These are phyloP conservation scores for Cardamine chenopodiifolia DNA, from an alignment of 345 rosid genomes.

Conservation along the genomic window DNA sequence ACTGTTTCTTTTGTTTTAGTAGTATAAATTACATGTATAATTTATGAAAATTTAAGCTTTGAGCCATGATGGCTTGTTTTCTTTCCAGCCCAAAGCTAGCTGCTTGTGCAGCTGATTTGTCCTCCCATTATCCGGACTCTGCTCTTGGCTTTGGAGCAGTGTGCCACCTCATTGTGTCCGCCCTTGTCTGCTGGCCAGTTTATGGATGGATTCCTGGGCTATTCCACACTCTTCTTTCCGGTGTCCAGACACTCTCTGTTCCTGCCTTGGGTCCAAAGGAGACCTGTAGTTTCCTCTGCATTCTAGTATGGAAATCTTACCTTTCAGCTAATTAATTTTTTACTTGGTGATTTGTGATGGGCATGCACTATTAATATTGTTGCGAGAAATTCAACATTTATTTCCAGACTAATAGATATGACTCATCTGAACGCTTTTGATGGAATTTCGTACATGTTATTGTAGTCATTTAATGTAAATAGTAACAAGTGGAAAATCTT, in stretches of 20 bases:
- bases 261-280: slow-evolving; percentile 94
- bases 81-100: slow-evolving; percentile 91
- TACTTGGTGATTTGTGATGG: slow-evolving; percentile 24
- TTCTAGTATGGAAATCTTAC: slow-evolving; percentile 66
- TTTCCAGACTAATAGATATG: slow-evolving; percentile 13
- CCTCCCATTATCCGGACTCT: slow-evolving; percentile 83
- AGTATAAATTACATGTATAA: slow-evolving; percentile 16
- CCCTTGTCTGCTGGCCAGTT: slow-evolving; percentile 93
- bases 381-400: slow-evolving; percentile 1
- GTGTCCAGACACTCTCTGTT: slow-evolving; percentile 70
- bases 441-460: slow-evolving; percentile 21
- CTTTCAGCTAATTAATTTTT: slow-evolving; percentile 23
- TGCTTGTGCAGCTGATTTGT: slow-evolving; percentile 91
- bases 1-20: slow-evolving; percentile 24
- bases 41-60: slow-evolving; percentile 26
- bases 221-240: slow-evolving; percentile 76
- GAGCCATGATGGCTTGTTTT: slow-evolving; percentile 34
- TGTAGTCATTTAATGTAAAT: slow-evolving; percentile 16
- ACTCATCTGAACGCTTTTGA: slow-evolving; percentile 10
- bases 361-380: not conserved
- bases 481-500: slow-evolving; percentile 8
- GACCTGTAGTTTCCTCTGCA: slow-evolving; percentile 89
- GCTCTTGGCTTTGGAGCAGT: slow-evolving; percentile 96
- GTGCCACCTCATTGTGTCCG: slow-evolving; percentile 89
- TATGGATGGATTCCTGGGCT: slow-evolving; percentile 97